Base-by-base conservation (phyloP, 495 filamentous ascomycete species). In the Chaetomidium leptoderma region DNA sequence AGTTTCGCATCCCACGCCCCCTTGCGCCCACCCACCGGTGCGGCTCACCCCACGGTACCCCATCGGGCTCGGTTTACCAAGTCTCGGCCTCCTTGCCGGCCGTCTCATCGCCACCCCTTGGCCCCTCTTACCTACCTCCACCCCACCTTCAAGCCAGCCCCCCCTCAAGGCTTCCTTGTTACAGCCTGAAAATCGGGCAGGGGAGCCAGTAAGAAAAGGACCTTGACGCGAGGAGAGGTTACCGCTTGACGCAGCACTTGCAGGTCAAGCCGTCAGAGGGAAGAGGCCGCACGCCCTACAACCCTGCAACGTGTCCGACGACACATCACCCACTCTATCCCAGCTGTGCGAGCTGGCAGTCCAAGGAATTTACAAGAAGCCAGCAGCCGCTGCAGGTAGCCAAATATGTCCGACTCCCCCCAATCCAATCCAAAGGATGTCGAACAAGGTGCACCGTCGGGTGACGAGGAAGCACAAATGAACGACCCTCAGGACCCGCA, bases 381-480 rank as follows among this genome's bases (percentile, higher is more conserved):
- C 72, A 74, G 74, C 71, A 77, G 63, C 76, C 77, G 75, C 83
- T 88, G 85, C 83, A 85, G 74, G 74, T 81, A 79, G 76, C 80
- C 81, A 81, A 81, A 83, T 85, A 96, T 96, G 91, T 93, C 92
- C 81, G 90, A 89, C 79, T 90, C 89, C 83, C 89, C 90, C 76
- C 88, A 88, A 81, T 89, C 89, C 83, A 89, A 90, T 80, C 85
- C 91, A 69, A 93, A 95, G 81, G 90, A 95, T 72, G 86, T 89
- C 78, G 92, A 96, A 82, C 86, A 85, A 81, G 88, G 87, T 86
- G 86, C 81, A 81, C 89, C 90, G 80, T 95, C 92, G 79, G 86
- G 87, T 80, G 90, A 95, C 77, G 90, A 96, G 72, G 80, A 79
- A 73, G 76, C 74, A 76, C 76, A 79, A 76, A 81, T 81, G 78